Percentiles rank a stretch among this genome's conserved stretches.
These are phyloP conservation scores for Helminthosporium solani DNA, from an alignment of 2,329 filamentous ascomycete species.

Conservation along the genomic window DNA sequence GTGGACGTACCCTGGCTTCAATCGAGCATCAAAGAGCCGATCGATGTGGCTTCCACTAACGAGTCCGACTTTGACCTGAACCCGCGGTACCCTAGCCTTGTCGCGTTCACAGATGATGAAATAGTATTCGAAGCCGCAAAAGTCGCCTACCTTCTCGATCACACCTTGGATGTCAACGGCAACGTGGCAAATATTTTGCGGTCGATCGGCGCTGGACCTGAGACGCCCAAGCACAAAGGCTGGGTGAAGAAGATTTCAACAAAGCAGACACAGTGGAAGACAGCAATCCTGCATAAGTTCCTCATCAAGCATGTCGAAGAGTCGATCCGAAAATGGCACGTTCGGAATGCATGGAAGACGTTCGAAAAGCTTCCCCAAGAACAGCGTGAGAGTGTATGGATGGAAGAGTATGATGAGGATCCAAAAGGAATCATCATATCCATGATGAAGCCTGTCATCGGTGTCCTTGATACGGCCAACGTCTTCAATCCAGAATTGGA, in stretches of 20 bases:
- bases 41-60: background rate
- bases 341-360: slow-evolving; percentile 1
- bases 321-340: slow-evolving; percentile 3
- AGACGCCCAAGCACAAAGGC: background rate
- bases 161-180: slow-evolving; percentile 1
- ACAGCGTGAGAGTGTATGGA: slow-evolving; percentile 4
- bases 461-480: background rate
- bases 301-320: slow-evolving; percentile 7
- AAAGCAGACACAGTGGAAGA: slow-evolving; percentile 4
- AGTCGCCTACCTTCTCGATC: slow-evolving; percentile 5
- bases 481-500: slow-evolving; percentile 1
- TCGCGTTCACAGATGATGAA: background rate
- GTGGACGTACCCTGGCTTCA: slow-evolving; percentile 2
- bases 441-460: slow-evolving; percentile 7
- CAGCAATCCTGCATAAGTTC: slow-evolving; percentile 4
- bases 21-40: background rate
- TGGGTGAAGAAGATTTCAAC: background rate
- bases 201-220: background rate
- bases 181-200: background rate
- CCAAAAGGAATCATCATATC: background rate
- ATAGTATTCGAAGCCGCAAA: slow-evolving; percentile 4
- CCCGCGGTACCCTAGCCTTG: background rate
- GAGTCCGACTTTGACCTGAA: background rate
- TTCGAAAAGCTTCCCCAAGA: background rate
- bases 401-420: slow-evolving; percentile 6